Evolutionary conservation across 179 eudicot species (phyloP).

Genomic region (Heliamphora pulchella): DNA sequence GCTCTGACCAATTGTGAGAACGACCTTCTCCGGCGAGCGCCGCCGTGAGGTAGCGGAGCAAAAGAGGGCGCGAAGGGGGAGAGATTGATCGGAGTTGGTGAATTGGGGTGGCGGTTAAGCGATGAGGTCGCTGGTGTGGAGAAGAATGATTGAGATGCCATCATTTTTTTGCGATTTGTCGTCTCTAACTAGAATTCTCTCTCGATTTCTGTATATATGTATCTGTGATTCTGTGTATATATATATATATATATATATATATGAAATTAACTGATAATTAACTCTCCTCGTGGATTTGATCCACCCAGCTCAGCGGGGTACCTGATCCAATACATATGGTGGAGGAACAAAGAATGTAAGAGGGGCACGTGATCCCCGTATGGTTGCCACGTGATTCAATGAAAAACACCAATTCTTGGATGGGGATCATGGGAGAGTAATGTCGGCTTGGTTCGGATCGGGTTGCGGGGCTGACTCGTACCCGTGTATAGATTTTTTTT

Average conservation of each 20-base stretch:
- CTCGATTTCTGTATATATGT: no score
- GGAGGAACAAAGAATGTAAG: constrained; percentile 3
- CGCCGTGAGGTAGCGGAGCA: background rate
- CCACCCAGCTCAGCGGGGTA: background rate
- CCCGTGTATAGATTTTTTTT: no score
- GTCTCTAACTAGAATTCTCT: background rate
- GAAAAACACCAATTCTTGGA: no score
- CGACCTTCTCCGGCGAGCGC: background rate
- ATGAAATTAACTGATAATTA: background rate
- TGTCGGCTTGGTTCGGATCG: no score
- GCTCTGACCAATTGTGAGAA: background rate
- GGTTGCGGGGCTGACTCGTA: no score
- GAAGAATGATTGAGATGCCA: constrained; percentile 21
- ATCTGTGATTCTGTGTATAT: background rate
- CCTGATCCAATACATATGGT: constrained; percentile 13
- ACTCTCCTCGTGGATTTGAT: background rate
- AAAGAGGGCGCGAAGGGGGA: background rate
- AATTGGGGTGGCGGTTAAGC: background rate
- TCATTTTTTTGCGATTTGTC: background rate
- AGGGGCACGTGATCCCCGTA: constrained; percentile 7
- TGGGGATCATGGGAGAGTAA: no score
- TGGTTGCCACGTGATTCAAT: constrained; percentile 5
- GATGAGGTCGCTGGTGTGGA: constrained; percentile 13
- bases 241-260: background rate
- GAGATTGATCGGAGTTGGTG: background rate